Base-by-base conservation (phyloP, 2,329 filamentous ascomycete species). In the Microsporum canis region DNA sequence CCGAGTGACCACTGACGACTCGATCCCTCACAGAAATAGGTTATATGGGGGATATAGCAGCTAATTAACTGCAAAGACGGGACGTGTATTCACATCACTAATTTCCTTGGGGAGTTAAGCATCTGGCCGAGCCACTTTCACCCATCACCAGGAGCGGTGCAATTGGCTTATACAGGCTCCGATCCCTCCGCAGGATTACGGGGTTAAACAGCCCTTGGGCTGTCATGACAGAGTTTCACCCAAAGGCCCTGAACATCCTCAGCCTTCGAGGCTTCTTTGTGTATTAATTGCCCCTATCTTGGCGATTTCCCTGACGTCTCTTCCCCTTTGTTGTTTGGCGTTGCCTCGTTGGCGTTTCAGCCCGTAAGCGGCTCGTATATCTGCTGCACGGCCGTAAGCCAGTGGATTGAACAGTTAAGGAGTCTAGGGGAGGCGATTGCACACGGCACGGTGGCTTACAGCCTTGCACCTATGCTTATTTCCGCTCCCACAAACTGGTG, bases 141-240 rank as follows among this genome's bases (percentile, higher is more conserved):
- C 6, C 17, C 12, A 10, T 29, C 6, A 31, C 31, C 4, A 8
- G 31, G n/a, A 34, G 31, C 4, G 1, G 51, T 31, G 10, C 36
- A n/a, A 55, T 55, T 34, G 51, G 51, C n/a, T 5, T 5, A 34
- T 14, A 12, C 51, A n/a, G 51, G 17, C 5, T 36, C 31, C 5
- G n/a, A 55, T 36, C 51, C 51, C 51, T 55, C 51, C 51, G 51
- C 33, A 55, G 29, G 51, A 29, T 55, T 55, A 55, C 51, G 51
- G 51, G 31, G 12, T n/a, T 31, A 17, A 36, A 36, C 8, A 5
- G 7, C 33, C 17, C n/a, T 55, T 51, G 23, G 27, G 8, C 51
- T 3, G 10, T 34, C 14, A n/a, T 23, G 2, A 5, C 49, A 33
- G 27, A 34, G 49, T 53, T 34, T 17, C 14, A 10, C 29, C 17